Base-by-base conservation (phyloP, 495 filamentous ascomycete genomes). In the Friedmanniomyces endolithicus region DNA sequence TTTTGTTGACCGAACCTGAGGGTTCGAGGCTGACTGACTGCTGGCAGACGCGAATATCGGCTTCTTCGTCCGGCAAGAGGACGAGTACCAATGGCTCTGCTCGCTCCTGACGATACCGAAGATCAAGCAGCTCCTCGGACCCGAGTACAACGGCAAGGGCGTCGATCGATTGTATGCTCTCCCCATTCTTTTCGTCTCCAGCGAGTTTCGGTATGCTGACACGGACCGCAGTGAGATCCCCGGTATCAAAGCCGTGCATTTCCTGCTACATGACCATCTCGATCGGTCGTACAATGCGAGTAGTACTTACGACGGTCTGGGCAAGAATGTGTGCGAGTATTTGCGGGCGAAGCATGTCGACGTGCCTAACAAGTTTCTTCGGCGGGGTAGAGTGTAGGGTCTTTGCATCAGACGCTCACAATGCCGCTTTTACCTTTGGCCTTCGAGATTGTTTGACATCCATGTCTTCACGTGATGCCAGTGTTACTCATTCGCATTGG, bases 101-200 rank as follows among this genome's bases (percentile, higher is more conserved):
- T 55, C 51, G 17, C 53, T 68, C 27, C 47, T 70, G 46, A 70
- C 63, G 29, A 57, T 67, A 9, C 48, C 61, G 41, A 67, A 63
- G 41, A 35, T 71, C 14, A 63, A 59, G 47, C 51, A 68, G 48
- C 46, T 71, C 23, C 62, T 69, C 12, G 67, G 66, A 8, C 58
- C 70, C 1, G 67, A 71, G 19, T 73, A 68, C 49, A 63, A 58
- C 7, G 61, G 65, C 1, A 68, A 68, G 16, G 59, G 67, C 24
- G 65, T 78, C 61, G 75, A 78, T 48, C 71, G 74, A 2, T 63
- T 63, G 53, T 55, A 29, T 24, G 53, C 48, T 11, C 3, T 47
- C 8, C 29, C 31, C 27, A 6, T 17, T n/a, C 27, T 7, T 22
- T 1, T 55, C 11, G 35, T 4, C 11, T 16, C 33, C 33, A 25